Conservation (phyloP, 2,329 filamentous ascomycete genomes). For the Alternaria triticina region DNA sequence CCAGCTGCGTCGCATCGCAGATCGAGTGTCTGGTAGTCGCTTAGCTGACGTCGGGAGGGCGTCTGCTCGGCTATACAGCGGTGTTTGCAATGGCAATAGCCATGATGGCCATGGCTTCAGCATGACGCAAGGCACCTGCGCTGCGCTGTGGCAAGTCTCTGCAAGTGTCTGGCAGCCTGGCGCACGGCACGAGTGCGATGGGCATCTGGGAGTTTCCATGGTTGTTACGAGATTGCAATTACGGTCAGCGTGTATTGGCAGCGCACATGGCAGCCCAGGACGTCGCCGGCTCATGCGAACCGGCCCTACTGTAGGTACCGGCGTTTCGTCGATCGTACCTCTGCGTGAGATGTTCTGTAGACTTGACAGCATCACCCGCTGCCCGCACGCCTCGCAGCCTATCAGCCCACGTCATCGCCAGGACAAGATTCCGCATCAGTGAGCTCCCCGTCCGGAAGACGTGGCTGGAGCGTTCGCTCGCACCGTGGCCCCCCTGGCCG, state of each 20-base stretch:
- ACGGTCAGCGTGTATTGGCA: not conserved
- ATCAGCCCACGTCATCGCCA: not conserved
- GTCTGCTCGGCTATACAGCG: not conserved
- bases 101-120: not conserved
- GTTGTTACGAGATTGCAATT: constrained; percentile 1
- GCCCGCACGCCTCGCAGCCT: constrained; percentile 1
- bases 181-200: not conserved
- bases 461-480: constrained; percentile 1
- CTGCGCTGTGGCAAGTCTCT: not conserved
- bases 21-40: constrained; percentile 14
- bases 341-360: constrained; percentile 10
- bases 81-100: not conserved
- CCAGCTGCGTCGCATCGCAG: constrained; percentile 21
- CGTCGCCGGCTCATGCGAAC: constrained; percentile 6
- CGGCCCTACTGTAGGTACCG: constrained; percentile 16
- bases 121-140: not conserved
- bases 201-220: not conserved
- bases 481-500: not conserved
- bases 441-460: not conserved
- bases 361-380: constrained; percentile 10
- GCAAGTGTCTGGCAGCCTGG: not conserved
- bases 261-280: not conserved
- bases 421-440: constrained; percentile 7
- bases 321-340: constrained; percentile 11
- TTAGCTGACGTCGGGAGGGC: not conserved